Conservation (phyloP, 179 eudicot species). For the Heliamphora pulchella region DNA sequence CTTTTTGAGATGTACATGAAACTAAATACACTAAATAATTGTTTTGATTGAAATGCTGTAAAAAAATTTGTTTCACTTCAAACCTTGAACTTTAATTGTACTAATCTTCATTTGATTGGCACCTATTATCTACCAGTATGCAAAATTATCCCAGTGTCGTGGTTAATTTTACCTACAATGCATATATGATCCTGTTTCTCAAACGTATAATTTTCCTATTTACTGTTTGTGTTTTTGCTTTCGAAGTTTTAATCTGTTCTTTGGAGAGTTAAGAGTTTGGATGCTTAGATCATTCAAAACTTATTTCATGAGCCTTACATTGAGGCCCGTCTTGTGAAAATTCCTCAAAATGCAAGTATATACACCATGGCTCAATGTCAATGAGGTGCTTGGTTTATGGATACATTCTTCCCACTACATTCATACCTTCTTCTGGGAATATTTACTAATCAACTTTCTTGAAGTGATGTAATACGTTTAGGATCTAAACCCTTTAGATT, state of each 20-base stretch:
- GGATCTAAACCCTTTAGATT: background rate
- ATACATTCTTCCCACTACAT: background rate
- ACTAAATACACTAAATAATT: background rate
- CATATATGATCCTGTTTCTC: background rate
- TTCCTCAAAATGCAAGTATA: background rate
- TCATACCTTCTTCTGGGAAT: background rate
- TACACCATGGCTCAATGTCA: no score
- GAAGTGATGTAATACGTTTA: background rate
- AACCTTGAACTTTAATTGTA: background rate
- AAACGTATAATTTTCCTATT: background rate
- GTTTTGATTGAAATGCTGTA: background rate
- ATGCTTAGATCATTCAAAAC: background rate
- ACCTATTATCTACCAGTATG: background rate
- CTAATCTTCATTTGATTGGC: background rate
- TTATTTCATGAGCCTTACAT: background rate
- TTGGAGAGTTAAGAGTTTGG: no score
- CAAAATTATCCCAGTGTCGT: background rate
- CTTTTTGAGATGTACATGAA: background rate
- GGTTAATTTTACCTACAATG: background rate
- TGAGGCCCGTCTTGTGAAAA: background rate
- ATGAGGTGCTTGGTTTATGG: background rate
- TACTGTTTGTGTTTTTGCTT: background rate
- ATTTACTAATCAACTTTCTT: background rate
- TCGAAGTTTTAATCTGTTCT: background rate
- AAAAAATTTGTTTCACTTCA: background rate